Evolutionary conservation across 2,329 filamentous ascomycete species (phyloP).

Genomic region (Alternaria panax): DNA sequence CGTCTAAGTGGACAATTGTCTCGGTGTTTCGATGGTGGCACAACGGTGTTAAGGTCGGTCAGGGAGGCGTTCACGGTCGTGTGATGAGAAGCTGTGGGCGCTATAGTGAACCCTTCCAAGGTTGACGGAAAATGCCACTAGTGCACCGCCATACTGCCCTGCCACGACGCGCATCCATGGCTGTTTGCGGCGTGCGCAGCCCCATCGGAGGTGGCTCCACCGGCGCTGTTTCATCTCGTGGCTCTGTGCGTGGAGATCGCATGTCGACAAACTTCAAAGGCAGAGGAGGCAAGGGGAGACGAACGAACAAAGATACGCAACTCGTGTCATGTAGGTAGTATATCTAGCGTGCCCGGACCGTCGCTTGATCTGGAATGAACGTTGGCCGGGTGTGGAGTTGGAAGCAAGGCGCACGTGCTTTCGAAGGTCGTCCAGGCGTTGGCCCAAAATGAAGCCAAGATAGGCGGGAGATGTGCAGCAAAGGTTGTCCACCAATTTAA

Average conservation of each 20-base stretch:
- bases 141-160: conserved; percentile 3
- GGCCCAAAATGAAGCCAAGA: conserved; percentile 11
- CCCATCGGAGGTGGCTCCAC: background rate
- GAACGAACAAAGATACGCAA: background rate
- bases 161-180: background rate
- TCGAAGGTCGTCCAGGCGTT: background rate
- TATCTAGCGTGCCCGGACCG: conserved; percentile 5
- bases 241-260: background rate
- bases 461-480: conserved; percentile 10
- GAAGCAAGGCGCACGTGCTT: conserved; percentile 6
- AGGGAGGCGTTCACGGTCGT: background rate
- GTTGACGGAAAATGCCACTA: conserved; percentile 2
- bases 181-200: background rate
- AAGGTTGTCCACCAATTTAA: conserved; percentile 4
- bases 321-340: conserved; percentile 2
- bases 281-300: background rate
- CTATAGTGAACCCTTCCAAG: background rate
- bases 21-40: conserved; percentile 2
- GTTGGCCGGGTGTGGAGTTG: conserved; percentile 6
- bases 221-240: background rate
- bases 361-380: conserved; percentile 3
- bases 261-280: background rate
- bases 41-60: conserved; percentile 1
- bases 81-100: background rate
- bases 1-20: background rate